These are phyloP conservation scores for Arctium minus DNA, from an alignment of 129 eudicot species.

Conservation along the genomic window DNA sequence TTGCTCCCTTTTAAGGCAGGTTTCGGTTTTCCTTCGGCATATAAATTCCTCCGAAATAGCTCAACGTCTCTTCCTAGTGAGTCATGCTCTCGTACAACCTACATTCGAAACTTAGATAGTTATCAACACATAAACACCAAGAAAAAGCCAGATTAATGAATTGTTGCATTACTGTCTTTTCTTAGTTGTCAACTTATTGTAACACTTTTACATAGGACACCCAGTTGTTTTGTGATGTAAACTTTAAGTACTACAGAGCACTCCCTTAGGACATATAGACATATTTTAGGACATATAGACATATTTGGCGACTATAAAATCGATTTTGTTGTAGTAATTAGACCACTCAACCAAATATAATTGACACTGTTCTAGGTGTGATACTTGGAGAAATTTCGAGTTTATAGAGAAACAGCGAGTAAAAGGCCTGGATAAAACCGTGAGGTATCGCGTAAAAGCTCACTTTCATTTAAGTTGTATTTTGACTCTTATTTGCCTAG, in stretches of 20 bases:
- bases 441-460: no score
- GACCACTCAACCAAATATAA: neutral
- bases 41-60: constrained; percentile 67
- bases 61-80: constrained; percentile 93
- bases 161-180: neutral
- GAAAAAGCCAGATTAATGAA: neutral
- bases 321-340: no score
- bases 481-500: no score
- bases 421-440: no score
- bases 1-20: constrained; percentile 76
- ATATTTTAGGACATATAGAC: neutral
- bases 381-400: no score
- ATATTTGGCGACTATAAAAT: no score
- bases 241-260: neutral
- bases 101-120: neutral
- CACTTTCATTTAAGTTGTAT: no score
- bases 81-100: constrained; percentile 99
- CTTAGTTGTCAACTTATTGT: neutral
- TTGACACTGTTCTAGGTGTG: no score
- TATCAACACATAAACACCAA: neutral
- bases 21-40: constrained; percentile 52
- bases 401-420: no score
- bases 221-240: neutral
- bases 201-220: neutral
- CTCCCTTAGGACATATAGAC: no score